Evolutionary conservation across 2,329 filamentous ascomycete species (phyloP), one percentile per base, ranked within the genome.

Genomic region (Acarospora socialis): DNA sequence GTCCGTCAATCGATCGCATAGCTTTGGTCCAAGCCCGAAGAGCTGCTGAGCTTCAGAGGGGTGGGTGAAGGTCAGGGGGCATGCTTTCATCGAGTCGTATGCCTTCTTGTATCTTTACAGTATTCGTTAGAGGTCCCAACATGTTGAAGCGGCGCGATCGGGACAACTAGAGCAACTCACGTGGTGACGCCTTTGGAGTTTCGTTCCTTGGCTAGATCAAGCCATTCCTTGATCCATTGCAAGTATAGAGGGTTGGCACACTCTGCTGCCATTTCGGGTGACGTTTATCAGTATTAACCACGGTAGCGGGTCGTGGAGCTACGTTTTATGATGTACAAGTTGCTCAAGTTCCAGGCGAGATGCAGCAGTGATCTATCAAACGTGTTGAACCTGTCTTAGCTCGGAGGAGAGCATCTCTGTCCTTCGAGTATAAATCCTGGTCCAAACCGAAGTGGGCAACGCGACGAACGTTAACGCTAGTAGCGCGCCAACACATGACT

Each of bases 171-270:
- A 29, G 13, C 8, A 32, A 47, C 52, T 23, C 34, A 65, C 59
- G 61, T 57, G 28, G 66, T 70, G 15, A 73, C 56, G 14, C 77
- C 77, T 49, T 81, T 83, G 12, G 71, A 70, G 47, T 77, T 81
- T 27, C 68, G 68, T 43, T 81, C 71, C 29, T 68, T 65, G 8
- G 78, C 80, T 23, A 68, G 51, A 26, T 84, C 77, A 30, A 78
- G 66, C 77, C 77, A 83, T 59, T 84, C 78, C 47, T 80, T 76
- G 30, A 86, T 71, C 73, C 78, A 86, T 41, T 59, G 57, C 7
- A 86, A 63, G 6, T 83, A 64, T 23, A 81, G 62, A 4, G 80
- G 74, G 45, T 90, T 90, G 10, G 73, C 67, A 41, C 70, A 76
- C 12, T 20, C 32, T 8, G 32, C 10, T 15, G 32, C 16, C 32